Evolutionary conservation across 2,329 filamentous ascomycete genomes (phyloP).

Genomic region (Trichophaea hybrida): DNA sequence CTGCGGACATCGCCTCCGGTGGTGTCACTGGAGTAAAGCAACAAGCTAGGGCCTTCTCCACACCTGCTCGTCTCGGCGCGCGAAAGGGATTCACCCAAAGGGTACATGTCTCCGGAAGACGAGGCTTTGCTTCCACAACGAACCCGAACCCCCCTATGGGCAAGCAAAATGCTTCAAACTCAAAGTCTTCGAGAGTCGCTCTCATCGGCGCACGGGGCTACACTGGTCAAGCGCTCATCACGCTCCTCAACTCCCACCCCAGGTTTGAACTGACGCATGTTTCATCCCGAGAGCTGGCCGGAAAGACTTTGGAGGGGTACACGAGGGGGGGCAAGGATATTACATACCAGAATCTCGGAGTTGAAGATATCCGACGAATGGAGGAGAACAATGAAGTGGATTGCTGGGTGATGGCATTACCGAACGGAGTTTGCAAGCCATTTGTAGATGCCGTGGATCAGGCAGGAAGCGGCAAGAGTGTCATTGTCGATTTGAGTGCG

Average conservation of each 20-base stretch:
- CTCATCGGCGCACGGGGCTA: constrained; percentile 88
- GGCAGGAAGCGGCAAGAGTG: constrained; percentile 42
- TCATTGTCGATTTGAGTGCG: constrained; percentile 89
- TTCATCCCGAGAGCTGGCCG: constrained; percentile 80
- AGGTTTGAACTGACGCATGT: constrained; percentile 82
- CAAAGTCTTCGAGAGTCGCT: constrained; percentile 61
- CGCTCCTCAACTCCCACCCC: constrained; percentile 73
- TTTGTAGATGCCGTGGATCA: constrained; percentile 79
- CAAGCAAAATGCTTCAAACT: constrained; percentile 74
- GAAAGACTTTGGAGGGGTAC: constrained; percentile 78
- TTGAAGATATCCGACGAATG: constrained; percentile 76
- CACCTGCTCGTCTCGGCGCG: constrained; percentile 31
- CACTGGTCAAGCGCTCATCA: constrained; percentile 81
- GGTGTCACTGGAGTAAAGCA: constrained; percentile 25
- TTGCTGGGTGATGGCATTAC: constrained; percentile 95
- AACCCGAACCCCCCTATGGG: constrained; percentile 86
- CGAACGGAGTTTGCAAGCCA: constrained; percentile 87
- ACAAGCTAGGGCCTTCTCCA: constrained; percentile 26
- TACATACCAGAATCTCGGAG: constrained; percentile 75
- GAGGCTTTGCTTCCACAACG: constrained; percentile 48
- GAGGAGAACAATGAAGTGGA: constrained; percentile 74
- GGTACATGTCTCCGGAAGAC: constrained; percentile 21
- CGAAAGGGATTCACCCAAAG: constrained; percentile 28
- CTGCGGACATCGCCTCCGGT: constrained; percentile 54
- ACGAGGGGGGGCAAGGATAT: constrained; percentile 61